Percentiles rank a stretch among this genome's conserved stretches.
phyloP scores from a whole-genome alignment of 2,329 filamentous ascomycete species.

The Calonectria hongkongensis region DNA sequence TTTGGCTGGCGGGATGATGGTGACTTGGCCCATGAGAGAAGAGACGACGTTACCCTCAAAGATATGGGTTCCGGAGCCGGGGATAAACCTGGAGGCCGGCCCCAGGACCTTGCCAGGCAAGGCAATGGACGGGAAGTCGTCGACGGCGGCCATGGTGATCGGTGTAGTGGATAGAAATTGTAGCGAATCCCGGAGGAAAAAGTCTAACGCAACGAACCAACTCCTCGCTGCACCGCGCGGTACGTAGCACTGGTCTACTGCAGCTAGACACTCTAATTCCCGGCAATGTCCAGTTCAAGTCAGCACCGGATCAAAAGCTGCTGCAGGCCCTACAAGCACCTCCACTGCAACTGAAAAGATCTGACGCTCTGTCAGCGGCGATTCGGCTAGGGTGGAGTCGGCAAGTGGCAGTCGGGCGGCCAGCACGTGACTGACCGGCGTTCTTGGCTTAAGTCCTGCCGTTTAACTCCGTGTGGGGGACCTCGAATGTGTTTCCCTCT shows the following conservation, averaged over 20 bases:
- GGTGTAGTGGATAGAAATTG: constrained; percentile 45
- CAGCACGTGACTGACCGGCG: constrained; percentile 46
- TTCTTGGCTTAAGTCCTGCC: constrained; percentile 51
- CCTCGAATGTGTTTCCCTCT: constrained; percentile 16
- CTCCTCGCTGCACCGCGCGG: background rate
- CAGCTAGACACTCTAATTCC: background rate
- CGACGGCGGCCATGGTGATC: constrained; percentile 53
- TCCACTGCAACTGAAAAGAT: constrained; percentile 31
- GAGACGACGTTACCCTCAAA: constrained; percentile 84
- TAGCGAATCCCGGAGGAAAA: constrained; percentile 13
- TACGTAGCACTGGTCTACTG: constrained; percentile 9
- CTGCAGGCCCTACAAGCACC: constrained; percentile 15
- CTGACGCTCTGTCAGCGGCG: constrained; percentile 28
- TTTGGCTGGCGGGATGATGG: constrained; percentile 69
- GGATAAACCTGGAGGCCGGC: constrained; percentile 77
- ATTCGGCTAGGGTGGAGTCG: constrained; percentile 18
- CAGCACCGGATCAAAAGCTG: constrained; percentile 3
- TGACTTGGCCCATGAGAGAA: constrained; percentile 85
- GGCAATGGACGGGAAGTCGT: constrained; percentile 72
- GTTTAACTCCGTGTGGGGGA: constrained; percentile 50
- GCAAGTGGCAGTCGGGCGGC: constrained; percentile 12
- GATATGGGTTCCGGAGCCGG: constrained; percentile 90
- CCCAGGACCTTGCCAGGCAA: constrained; percentile 90
- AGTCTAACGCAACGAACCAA: constrained; percentile 2
- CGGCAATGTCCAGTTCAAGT: background rate